Percentiles rank a stretch among this genome's conserved stretches.
Evolutionary conservation across 1,284 basidiomycete genomes (phyloP).

Genomic region (Pseudozyma thailandica): DNA sequence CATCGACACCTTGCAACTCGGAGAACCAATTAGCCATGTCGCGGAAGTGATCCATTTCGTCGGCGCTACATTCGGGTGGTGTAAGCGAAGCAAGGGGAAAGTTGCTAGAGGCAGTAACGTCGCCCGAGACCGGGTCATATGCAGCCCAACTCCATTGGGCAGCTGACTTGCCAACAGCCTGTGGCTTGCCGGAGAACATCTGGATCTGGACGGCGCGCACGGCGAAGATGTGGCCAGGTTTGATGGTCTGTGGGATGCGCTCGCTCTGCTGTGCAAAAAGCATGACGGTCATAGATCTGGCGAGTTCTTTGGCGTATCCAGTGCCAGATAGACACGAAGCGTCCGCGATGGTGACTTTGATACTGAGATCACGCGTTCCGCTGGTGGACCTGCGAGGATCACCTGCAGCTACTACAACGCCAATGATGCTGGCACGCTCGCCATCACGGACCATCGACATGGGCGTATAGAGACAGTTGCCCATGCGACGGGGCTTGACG

Average conservation of each 20-base stretch:
- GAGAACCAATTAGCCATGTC: constrained; percentile 43
- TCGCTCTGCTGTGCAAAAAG: constrained; percentile 36
- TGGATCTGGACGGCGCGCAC: constrained; percentile 42
- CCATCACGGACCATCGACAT: constrained; percentile 42
- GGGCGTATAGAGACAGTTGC: constrained; percentile 52
- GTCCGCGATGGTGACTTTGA: constrained; percentile 47
- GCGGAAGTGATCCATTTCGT: constrained; percentile 48
- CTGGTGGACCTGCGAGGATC: constrained; percentile 42
- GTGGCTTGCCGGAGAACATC: constrained; percentile 39
- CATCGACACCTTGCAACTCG: constrained; percentile 33
- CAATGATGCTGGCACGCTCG: constrained; percentile 46
- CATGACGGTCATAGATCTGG: constrained; percentile 40
- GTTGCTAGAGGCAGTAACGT: constrained; percentile 33
- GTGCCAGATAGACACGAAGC: constrained; percentile 40
- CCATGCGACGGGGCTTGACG: constrained; percentile 46
- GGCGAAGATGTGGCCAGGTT: constrained; percentile 36
- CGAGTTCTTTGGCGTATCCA: constrained; percentile 42
- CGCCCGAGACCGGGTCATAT: constrained; percentile 41
- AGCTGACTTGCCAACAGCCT: constrained; percentile 42
- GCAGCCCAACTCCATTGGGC: constrained; percentile 38
- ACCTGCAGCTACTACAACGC: constrained; percentile 41
- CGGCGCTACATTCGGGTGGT: constrained; percentile 33
- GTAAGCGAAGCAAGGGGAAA: constrained; percentile 32
- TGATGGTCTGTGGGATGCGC: constrained; percentile 30
- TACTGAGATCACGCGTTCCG: constrained; percentile 37